Base-by-base conservation (phyloP, 371 early-diverging fungal species). In the Spiromyces aspiralis region DNA sequence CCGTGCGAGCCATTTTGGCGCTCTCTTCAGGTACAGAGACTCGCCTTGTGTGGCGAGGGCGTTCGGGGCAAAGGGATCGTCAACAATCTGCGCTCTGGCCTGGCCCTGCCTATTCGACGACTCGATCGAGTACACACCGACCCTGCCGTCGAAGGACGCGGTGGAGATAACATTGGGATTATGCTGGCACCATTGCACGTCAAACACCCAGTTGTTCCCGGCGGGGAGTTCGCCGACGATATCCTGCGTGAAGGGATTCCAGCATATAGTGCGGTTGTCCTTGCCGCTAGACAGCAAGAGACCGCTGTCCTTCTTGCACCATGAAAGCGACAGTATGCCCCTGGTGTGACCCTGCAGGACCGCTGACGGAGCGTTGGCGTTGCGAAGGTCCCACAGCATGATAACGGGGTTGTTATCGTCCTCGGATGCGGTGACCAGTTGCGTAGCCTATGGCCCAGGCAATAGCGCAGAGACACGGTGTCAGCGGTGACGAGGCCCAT, bases 1-100 rank as follows among this genome's bases (percentile, higher is more conserved):
- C 3, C 93, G 76, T 27, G 88, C 80, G 21, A 92, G 78, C 98
- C 98, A 97, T 70, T 89, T 91, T 25, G 98, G 96, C 42, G 95
- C 87, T 23, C 84, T 79, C 51, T 81, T 84, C 21, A 95, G 74
- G 6, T 74, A 60, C 54, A 88, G 77, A 4, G 78, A 56, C 0
- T 71, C 59, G 43, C 66, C 57, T n/a, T 47, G 44, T 19, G 56
- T 49, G 35, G 62, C 23, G 45, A 59, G 64, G 42, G 65, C 63
- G 53, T 67, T 71, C 25, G 71, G 61, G 1, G 79, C 80, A 62
- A 90, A 90, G 26, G 89, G 89, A 62, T 92, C 91, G 20, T 60
- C 43, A 27, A 59, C 59, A 45, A 64, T 53, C 20, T 50, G 45
- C 43, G 59, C 62, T 10, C 59, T 51, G 3, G 64, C 48, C 12